These are phyloP conservation scores for Lepidium didymum DNA, from an alignment of 345 rosid species.

Conservation along the genomic window DNA sequence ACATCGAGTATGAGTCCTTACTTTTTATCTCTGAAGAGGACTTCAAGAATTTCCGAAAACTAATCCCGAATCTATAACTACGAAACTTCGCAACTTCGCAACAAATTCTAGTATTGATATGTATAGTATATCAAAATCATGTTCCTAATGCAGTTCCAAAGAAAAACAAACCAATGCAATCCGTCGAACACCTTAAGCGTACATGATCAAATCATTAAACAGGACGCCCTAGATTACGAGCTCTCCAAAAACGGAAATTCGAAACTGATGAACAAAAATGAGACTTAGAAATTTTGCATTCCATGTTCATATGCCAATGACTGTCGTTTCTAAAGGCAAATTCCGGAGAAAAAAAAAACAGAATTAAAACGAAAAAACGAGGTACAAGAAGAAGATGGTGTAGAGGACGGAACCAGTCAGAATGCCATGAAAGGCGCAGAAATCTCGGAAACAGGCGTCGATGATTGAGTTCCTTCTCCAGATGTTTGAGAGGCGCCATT, in stretches of 20 bases:
- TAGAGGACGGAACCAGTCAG: constrained; percentile 35
- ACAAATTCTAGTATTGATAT: background rate
- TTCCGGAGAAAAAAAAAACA: background rate
- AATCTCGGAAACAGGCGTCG: constrained; percentile 46
- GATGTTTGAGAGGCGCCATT: constrained; percentile 58
- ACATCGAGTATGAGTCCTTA: background rate
- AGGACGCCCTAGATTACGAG: background rate
- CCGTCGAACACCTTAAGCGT: constrained; percentile 8
- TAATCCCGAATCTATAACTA: background rate
- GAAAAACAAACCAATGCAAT: background rate
- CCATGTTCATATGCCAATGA: background rate
- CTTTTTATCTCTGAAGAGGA: background rate
- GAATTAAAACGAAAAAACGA: background rate
- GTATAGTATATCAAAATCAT: background rate
- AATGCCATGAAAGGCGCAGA: constrained; percentile 58
- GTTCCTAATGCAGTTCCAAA: background rate
- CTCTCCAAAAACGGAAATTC: background rate
- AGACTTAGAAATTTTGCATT: background rate
- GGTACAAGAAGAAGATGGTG: background rate
- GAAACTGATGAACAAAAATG: background rate
- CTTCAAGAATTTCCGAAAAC: background rate
- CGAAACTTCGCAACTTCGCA: background rate
- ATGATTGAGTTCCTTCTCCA: constrained; percentile 43
- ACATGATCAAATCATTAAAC: background rate
- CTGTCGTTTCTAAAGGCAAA: background rate